These are phyloP conservation scores for Chrysanthemum makinoi DNA, from an alignment of 129 eudicot genomes.

Conservation along the genomic window DNA sequence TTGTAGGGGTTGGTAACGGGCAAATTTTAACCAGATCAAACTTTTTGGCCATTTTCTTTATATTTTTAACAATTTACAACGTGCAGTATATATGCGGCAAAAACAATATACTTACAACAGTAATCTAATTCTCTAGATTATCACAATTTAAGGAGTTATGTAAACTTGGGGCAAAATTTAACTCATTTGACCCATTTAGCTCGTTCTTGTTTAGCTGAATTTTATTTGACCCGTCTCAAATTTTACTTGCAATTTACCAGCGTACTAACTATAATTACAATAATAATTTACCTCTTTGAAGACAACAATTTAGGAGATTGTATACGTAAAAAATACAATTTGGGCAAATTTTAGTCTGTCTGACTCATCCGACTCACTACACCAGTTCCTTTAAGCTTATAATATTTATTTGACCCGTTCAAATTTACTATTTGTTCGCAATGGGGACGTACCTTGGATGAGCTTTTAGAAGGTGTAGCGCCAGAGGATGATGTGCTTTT, in stretches of 20 bases:
- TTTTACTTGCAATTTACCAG: too few species aligned
- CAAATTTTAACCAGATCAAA: too few species aligned
- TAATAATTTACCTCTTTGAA: neutral
- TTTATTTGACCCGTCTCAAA: too few species aligned
- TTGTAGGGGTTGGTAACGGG: too few species aligned
- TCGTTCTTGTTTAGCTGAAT: neutral
- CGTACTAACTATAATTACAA: neutral
- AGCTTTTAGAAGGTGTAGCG: constrained; percentile 55
- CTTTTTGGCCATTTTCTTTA: too few species aligned
- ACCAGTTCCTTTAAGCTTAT: neutral
- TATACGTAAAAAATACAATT: neutral
- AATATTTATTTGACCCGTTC: neutral
- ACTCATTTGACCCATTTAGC: too few species aligned
- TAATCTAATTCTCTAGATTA: too few species aligned
- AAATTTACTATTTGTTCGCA: neutral
- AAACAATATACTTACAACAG: too few species aligned
- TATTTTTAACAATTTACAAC: too few species aligned
- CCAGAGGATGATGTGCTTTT: constrained; percentile 47
- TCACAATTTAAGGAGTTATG: too few species aligned
- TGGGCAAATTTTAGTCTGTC: neutral
- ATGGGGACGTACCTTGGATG: constrained; percentile 62
- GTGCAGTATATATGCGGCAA: too few species aligned
- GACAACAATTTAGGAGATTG: neutral
- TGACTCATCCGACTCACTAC: neutral
- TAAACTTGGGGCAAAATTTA: too few species aligned